Evolutionary conservation across 345 rosid genomes (phyloP).

Genomic region (Microthlaspi erraticum): DNA sequence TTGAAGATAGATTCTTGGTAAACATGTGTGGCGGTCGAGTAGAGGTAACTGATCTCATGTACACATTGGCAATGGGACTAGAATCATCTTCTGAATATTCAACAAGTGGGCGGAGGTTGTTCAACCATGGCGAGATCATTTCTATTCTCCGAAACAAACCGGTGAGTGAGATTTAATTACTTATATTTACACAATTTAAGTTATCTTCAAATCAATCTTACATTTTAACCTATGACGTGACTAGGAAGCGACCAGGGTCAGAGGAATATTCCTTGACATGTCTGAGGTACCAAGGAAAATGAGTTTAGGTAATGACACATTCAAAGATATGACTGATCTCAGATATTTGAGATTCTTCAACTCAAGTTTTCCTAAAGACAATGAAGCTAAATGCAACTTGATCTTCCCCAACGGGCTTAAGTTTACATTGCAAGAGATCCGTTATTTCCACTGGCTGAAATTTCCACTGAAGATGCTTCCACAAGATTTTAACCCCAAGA

Average conservation of each 20-base stretch:
- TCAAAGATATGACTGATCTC: slow-evolving; percentile 39
- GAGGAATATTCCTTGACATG: slow-evolving; percentile 41
- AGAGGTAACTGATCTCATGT: slow-evolving; percentile 43
- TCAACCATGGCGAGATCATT: slow-evolving; percentile 20
- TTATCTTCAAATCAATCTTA: neutral
- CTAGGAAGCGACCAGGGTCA: slow-evolving; percentile 33
- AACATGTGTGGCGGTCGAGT: neutral
- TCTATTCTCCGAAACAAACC: neutral
- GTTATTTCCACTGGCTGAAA: slow-evolving; percentile 35
- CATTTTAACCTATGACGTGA: neutral
- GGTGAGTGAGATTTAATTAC: neutral
- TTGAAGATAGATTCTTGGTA: slow-evolving; percentile 40
- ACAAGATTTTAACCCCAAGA: slow-evolving; percentile 8
- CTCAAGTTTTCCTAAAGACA: neutral
- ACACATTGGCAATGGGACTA: slow-evolving; percentile 37
- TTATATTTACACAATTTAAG: neutral
- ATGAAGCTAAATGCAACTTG: slow-evolving; percentile 13
- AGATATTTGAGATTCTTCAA: slow-evolving; percentile 38
- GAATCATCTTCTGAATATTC: neutral
- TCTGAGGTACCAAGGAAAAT: slow-evolving; percentile 17
- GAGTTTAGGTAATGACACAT: slow-evolving; percentile 1
- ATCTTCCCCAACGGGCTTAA: slow-evolving; percentile 24
- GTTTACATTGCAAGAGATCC: slow-evolving; percentile 17
- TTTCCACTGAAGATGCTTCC: slow-evolving; percentile 38
- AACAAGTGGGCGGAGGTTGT: neutral